Evolutionary conservation across 2,329 filamentous ascomycete genomes (phyloP), one percentile per base, ranked within the genome.

Genomic region (Aureobasidium sp.): DNA sequence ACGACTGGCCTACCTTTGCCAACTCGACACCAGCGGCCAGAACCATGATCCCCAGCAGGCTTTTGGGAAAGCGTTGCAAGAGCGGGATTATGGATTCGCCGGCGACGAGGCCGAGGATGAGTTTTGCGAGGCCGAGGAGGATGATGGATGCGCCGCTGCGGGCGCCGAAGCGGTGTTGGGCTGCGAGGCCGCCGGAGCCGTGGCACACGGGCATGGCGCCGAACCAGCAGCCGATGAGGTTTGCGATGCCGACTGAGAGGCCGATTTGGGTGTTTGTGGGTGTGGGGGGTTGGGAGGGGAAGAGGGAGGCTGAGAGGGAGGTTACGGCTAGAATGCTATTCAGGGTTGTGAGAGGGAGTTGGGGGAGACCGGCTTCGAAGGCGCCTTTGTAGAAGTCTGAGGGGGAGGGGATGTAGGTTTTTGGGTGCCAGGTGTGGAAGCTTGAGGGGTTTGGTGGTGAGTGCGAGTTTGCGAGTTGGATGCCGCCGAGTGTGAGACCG

Each of bases 141-240:
- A 96, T 84, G 63, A 96, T 81, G 66, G 87, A 91, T 0, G 90
- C 84, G 10, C 93, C 93, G 62, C 89, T 95, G 50, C 93, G 85
- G 4, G 93, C 92, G 0, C 93, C 93, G 66, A 97, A 97, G 4
- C 90, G 85, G 71, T 90, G 90, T 71, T 97, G 93, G 0, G 88
- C 94, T 5, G 94, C 94, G 0, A 97, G 78, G 0, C 93, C 93
- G 2, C 93, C 93, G 0, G 90, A 90, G 5, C 93, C 93, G 70
- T 97, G 94, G 69, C 94, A 97, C 4, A 94, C 85, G 3, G 93
- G 94, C 94, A 96, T 97, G 5, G 88, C 88, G 50, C 92, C 92
- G 68, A 96, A 95, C 89, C 90, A 95, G 68, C 89, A 92, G 17
- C 88, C 88, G 1, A 88, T 72, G 3, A 96, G 76, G 70, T 97